A percentile compares a stretch with the other conserved stretches of the same genome.
Conservation (phyloP, 805 yeast genomes). For the Spencermartinsiella europaea region DNA sequence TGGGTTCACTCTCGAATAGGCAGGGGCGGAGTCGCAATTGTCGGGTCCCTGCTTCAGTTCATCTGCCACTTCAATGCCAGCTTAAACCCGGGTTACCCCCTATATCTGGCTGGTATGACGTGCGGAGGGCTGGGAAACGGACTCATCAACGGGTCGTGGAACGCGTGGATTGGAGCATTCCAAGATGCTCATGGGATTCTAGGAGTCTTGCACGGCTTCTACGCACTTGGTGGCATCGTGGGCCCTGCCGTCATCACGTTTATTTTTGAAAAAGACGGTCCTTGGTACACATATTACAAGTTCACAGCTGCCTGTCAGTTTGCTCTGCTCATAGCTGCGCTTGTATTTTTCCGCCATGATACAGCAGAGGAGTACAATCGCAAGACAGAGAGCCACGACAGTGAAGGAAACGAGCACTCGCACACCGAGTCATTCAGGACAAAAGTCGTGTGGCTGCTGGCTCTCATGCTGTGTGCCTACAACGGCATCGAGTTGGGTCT, state of each 20-base stretch:
- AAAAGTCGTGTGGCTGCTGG: constrained; percentile 36
- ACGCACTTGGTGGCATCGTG: constrained; percentile 66
- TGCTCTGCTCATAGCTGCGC: constrained; percentile 31
- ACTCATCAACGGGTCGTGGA: constrained; percentile 49
- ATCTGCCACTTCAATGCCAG: constrained; percentile 37
- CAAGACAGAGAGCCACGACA: not conserved
- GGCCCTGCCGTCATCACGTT: constrained; percentile 61
- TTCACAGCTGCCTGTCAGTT: constrained; percentile 39
- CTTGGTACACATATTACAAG: constrained; percentile 50
- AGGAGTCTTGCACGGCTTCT: constrained; percentile 60
- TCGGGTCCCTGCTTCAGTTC: constrained; percentile 36
- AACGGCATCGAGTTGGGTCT: constrained; percentile 64
- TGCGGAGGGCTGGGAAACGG: constrained; percentile 54
- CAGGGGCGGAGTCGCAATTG: constrained; percentile 39
- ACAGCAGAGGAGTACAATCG: constrained; percentile 16
- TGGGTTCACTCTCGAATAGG: constrained; percentile 42
- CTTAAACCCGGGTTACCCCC: constrained; percentile 37
- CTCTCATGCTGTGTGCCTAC: constrained; percentile 53
- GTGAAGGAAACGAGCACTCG: not conserved
- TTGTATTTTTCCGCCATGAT: constrained; percentile 41
- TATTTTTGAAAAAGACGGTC: constrained; percentile 42
- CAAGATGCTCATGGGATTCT: constrained; percentile 52
- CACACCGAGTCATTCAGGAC: constrained; percentile 12
- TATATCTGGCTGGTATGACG: constrained; percentile 37
- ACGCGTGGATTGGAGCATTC: constrained; percentile 45